These are phyloP conservation scores for Colletotrichum scovillei DNA, from an alignment of 2,329 filamentous ascomycete species.

Conservation along the genomic window DNA sequence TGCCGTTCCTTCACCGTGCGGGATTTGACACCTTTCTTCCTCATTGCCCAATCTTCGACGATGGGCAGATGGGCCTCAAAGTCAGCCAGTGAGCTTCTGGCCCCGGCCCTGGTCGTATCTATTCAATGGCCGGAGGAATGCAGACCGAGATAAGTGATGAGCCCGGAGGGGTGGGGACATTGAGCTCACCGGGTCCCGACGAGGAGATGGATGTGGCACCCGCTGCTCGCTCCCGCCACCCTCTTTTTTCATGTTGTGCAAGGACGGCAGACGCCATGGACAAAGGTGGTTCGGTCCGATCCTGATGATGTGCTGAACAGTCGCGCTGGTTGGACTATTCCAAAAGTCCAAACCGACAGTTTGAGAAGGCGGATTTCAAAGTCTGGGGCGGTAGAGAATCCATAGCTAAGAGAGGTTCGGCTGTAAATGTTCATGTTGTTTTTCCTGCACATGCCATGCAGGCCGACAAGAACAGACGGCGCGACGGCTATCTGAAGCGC, in stretches of 20 bases:
- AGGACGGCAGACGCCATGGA: slow-evolving; percentile 12
- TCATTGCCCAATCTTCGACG: slow-evolving; percentile 7
- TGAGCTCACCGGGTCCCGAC: slow-evolving; percentile 31
- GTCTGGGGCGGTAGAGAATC: not conserved
- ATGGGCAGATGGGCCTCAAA: not conserved
- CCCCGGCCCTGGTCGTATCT: slow-evolving; percentile 6
- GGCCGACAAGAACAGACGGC: slow-evolving; percentile 24
- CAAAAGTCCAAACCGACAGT: not conserved
- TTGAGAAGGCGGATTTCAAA: not conserved
- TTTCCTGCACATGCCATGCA: slow-evolving; percentile 27
- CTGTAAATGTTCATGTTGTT: slow-evolving; percentile 15
- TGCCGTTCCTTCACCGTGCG: slow-evolving; percentile 21
- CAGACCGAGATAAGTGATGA: slow-evolving; percentile 29
- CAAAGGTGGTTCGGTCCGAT: slow-evolving; percentile 7
- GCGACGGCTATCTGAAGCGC: slow-evolving; percentile 34
- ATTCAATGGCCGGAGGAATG: slow-evolving; percentile 31
- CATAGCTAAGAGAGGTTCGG: slow-evolving; percentile 5
- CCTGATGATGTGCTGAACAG: not conserved
- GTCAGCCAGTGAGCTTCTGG: slow-evolving; percentile 5
- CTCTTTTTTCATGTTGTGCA: slow-evolving; percentile 28
- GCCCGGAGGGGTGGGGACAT: slow-evolving; percentile 22
- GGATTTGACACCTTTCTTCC: slow-evolving; percentile 10
- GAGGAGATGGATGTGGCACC: slow-evolving; percentile 22
- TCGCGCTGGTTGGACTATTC: not conserved
- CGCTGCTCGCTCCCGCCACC: slow-evolving; percentile 29